Percentiles rank a stretch among this genome's conserved stretches.
Conservation (phyloP, 1,284 basidiomycete species). For the Athelia psychrophila region DNA sequence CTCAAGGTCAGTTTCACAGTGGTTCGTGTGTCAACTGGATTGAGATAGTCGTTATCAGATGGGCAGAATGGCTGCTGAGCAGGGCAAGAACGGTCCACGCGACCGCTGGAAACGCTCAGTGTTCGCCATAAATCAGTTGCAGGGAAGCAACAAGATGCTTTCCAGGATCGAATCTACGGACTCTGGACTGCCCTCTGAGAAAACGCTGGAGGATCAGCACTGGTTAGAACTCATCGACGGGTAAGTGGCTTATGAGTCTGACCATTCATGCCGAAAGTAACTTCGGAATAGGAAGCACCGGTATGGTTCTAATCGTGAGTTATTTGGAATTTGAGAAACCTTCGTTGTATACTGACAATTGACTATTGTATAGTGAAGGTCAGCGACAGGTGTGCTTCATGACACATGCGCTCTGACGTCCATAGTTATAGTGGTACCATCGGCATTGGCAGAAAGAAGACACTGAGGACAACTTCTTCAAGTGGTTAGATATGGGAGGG, state of each 20-base stretch:
- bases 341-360: not conserved
- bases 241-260: conserved; percentile 26
- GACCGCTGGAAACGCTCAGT: conserved; percentile 46
- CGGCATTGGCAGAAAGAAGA: conserved; percentile 59
- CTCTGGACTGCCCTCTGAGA: conserved; percentile 30
- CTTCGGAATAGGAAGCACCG: conserved; percentile 51
- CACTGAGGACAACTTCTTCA: conserved; percentile 71
- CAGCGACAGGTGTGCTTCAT: conserved; percentile 3
- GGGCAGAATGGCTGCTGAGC: conserved; percentile 35
- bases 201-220: conserved; percentile 55
- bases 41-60: conserved; percentile 23
- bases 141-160: conserved; percentile 40
- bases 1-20: conserved; percentile 31
- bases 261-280: not conserved
- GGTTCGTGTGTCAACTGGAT: not conserved
- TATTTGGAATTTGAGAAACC: conserved; percentile 26
- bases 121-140: conserved; percentile 39
- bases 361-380: conserved; percentile 34
- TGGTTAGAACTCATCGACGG: conserved; percentile 68
- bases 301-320: conserved; percentile 59
- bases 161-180: conserved; percentile 23
- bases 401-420: not conserved
- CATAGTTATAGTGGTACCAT: conserved; percentile 55
- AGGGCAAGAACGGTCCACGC: conserved; percentile 40
- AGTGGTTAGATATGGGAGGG: conserved; percentile 69